These are phyloP conservation scores for Prunus dulcis DNA, from an alignment of 306 rosid genomes.

Conservation along the genomic window DNA sequence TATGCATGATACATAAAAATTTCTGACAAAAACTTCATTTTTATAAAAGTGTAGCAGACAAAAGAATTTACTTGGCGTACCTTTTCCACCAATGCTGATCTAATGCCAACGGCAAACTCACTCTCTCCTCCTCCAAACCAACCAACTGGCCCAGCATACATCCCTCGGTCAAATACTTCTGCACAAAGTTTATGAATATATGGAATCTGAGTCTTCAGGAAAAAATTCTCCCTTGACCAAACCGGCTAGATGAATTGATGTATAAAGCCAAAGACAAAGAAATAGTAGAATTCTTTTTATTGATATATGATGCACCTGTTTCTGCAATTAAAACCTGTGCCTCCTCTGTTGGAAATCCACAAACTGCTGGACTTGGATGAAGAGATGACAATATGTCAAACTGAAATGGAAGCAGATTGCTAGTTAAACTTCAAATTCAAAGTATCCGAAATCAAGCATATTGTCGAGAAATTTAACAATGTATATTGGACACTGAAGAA, in stretches of 20 bases:
- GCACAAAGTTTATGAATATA: constrained; percentile 23
- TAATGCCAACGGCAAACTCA: constrained; percentile 94
- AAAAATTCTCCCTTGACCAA: not conserved
- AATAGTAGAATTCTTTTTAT: not conserved
- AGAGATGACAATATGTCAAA: constrained; percentile 78
- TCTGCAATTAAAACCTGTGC: constrained; percentile 77
- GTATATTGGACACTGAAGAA: too few relatives aligned
- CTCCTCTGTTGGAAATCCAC: constrained; percentile 95
- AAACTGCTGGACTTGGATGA: constrained; percentile 97
- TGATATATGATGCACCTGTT: constrained; percentile 47
- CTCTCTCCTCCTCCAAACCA: constrained; percentile 99
- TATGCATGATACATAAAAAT: not conserved
- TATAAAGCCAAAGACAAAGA: not conserved
- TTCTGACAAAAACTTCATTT: not conserved
- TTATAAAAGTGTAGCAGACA: constrained; percentile 7
- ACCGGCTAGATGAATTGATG: not conserved
- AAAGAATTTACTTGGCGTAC: constrained; percentile 34
- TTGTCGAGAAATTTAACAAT: not conserved
- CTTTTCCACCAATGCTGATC: constrained; percentile 88
- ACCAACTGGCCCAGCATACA: constrained; percentile 99
- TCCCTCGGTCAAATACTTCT: constrained; percentile 93
- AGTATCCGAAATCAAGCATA: not conserved
- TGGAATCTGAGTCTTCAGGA: not conserved
- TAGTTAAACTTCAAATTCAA: not conserved
- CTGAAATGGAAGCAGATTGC: constrained; percentile 33